A percentile compares a stretch with the other conserved stretches of the same genome.
These are phyloP conservation scores for Sporormia fimetaria DNA, from an alignment of 495 filamentous ascomycete species.

Conservation along the genomic window DNA sequence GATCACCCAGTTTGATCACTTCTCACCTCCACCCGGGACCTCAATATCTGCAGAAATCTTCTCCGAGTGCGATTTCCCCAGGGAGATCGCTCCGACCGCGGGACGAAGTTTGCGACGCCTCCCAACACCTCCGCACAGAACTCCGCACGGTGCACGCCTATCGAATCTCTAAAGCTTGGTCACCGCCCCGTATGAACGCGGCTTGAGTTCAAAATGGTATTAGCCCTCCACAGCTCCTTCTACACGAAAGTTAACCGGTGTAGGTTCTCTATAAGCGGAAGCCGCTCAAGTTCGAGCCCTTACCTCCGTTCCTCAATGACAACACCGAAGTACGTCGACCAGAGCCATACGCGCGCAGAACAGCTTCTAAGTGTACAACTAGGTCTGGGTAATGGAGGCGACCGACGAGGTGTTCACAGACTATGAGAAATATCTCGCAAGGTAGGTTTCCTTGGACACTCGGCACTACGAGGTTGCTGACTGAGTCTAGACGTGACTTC, in stretches of 20 bases:
- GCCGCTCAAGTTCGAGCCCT: constrained; percentile 71
- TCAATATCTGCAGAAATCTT: no score
- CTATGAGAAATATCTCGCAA: constrained; percentile 77
- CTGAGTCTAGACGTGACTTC: constrained; percentile 62
- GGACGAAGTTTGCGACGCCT: constrained; percentile 2
- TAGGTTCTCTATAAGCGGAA: constrained; percentile 96
- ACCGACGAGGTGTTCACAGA: constrained; percentile 83
- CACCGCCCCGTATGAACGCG: constrained; percentile 14
- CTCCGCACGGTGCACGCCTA: no score
- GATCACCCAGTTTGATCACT: no score
- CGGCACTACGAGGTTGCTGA: constrained; percentile 2
- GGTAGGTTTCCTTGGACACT: constrained; percentile 37
- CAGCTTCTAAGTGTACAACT: constrained; percentile 4
- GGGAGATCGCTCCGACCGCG: neutral
- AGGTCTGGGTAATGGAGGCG: constrained; percentile 87
- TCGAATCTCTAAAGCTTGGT: neutral
- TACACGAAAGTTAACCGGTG: constrained; percentile 5
- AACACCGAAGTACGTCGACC: constrained; percentile 54
- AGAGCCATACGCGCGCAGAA: neutral
- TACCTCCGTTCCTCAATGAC: constrained; percentile 65
- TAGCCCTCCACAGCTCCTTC: constrained; percentile 4
- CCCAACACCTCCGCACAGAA: constrained; percentile 14
- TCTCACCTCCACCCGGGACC: no score
- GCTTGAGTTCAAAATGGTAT: constrained; percentile 32
- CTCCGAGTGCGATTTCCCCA: no score